Evolutionary conservation across 129 eudicot genomes (phyloP).

Genomic region (Solidago caesia): DNA sequence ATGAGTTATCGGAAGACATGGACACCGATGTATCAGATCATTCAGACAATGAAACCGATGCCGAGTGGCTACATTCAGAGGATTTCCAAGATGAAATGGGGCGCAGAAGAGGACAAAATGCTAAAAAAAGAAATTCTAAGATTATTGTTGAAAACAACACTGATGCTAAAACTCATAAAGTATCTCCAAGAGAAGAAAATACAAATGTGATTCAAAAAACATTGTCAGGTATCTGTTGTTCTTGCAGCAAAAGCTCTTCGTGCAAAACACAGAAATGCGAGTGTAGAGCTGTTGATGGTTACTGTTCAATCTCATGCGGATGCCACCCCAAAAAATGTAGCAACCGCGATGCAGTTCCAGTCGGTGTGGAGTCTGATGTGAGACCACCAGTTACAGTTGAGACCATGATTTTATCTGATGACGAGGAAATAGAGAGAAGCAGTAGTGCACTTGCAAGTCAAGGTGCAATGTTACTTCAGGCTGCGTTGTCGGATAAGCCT

Average conservation of each 20-base stretch:
- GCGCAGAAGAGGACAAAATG: conserved; percentile 24
- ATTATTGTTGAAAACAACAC: conserved; percentile 13
- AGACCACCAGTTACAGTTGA: conserved; percentile 28
- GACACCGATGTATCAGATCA: conserved; percentile 64
- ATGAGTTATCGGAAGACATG: conserved; percentile 70
- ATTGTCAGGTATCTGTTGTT: conserved; percentile 46
- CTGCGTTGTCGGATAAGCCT: conserved; percentile 65
- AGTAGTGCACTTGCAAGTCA: conserved; percentile 59
- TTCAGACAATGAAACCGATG: conserved; percentile 38
- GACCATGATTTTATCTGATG: conserved; percentile 12
- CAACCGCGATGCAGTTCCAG: conserved; percentile 41
- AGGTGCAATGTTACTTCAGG: conserved; percentile 71
- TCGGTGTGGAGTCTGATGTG: conserved; percentile 6
- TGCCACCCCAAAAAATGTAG: conserved; percentile 65
- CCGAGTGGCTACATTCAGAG: conserved; percentile 45
- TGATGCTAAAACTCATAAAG: conserved; percentile 19
- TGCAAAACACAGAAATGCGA: conserved; percentile 89
- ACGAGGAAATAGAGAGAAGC: conserved; percentile 36
- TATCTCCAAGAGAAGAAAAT: conserved; percentile 31
- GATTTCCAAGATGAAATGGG: conserved; percentile 48
- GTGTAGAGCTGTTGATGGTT: conserved; percentile 57
- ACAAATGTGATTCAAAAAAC: conserved; percentile 18
- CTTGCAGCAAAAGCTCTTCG: conserved; percentile 61
- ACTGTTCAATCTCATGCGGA: conserved; percentile 56
- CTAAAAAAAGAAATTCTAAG: conserved; percentile 40